Evolutionary conservation across 305 asterid genomes (phyloP).

Genomic region (Solanum hybrid): DNA sequence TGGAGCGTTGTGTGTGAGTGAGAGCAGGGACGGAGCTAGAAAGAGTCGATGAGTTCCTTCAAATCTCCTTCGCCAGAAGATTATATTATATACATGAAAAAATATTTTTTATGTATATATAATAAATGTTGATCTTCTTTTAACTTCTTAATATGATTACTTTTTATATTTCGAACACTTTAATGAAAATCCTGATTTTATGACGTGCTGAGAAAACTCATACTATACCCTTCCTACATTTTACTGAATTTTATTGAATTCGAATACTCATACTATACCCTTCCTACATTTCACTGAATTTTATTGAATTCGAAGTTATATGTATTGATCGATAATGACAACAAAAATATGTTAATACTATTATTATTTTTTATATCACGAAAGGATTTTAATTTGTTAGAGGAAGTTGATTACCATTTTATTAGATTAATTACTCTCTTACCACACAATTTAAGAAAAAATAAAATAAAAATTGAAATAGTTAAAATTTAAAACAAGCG

Average conservation of each 20-base stretch:
- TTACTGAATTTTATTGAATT: background rate
- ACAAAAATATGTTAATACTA: too few relatives aligned
- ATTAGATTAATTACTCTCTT: too few relatives aligned
- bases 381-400: too few relatives aligned
- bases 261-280: background rate
- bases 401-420: too few relatives aligned
- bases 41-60: fast-evolving
- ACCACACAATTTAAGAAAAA: background rate
- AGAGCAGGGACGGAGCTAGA: background rate
- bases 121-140: background rate
- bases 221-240: background rate
- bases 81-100: background rate
- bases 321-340: too few relatives aligned
- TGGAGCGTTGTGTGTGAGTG: background rate
- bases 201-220: background rate
- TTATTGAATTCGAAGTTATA: background rate
- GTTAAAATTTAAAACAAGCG: too few relatives aligned
- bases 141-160: too few relatives aligned
- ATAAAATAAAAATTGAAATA: too few relatives aligned
- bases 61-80: background rate
- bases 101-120: too few relatives aligned
- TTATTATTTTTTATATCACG: too few relatives aligned
- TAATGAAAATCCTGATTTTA: too few relatives aligned
- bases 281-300: background rate
- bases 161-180: too few relatives aligned